phyloP scores from a whole-genome alignment of 768 basidiomycete species.

The Artomyces pyxidatus region DNA sequence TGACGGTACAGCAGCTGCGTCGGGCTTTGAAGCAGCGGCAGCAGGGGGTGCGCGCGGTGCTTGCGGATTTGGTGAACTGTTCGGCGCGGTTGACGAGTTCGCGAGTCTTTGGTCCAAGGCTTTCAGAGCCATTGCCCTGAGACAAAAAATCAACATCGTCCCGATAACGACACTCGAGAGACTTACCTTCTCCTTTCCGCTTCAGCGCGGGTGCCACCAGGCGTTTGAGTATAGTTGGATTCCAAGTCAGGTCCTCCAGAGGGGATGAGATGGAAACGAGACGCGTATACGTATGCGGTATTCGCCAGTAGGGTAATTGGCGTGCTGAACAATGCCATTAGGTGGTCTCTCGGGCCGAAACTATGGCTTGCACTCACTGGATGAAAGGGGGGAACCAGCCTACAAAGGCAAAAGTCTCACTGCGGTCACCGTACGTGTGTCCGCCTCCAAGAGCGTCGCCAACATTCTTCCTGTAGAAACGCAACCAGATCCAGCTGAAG shows the following conservation, averaged over 20 bases:
- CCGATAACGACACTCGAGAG: neutral
- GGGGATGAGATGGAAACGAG: slow-evolving; percentile 69
- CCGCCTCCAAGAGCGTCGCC: slow-evolving; percentile 54
- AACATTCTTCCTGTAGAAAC: slow-evolving; percentile 90
- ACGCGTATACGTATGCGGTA: slow-evolving; percentile 57
- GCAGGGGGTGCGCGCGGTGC: slow-evolving; percentile 2
- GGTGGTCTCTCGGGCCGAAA: neutral
- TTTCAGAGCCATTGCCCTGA: slow-evolving; percentile 90
- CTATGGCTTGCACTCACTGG: slow-evolving; percentile 52
- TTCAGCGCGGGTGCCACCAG: slow-evolving; percentile 89
- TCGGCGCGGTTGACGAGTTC: slow-evolving; percentile 28
- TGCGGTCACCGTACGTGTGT: slow-evolving; percentile 83
- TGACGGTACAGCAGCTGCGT: slow-evolving; percentile 3
- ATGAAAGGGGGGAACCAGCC: slow-evolving; percentile 96
- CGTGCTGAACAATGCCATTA: slow-evolving; percentile 37
- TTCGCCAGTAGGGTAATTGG: slow-evolving; percentile 65
- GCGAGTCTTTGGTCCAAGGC: slow-evolving; percentile 92
- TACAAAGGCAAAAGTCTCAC: slow-evolving; percentile 91
- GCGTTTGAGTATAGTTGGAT: slow-evolving; percentile 65
- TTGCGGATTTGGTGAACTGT: slow-evolving; percentile 14
- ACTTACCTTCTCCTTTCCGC: slow-evolving; percentile 88
- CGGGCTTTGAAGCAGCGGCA: neutral
- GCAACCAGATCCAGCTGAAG: slow-evolving; percentile 88
- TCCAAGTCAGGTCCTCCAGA: slow-evolving; percentile 57
- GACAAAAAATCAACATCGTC: neutral